Base-by-base conservation (phyloP, 2,329 filamentous ascomycete species). In the Pseudogymnoascus sp. region DNA sequence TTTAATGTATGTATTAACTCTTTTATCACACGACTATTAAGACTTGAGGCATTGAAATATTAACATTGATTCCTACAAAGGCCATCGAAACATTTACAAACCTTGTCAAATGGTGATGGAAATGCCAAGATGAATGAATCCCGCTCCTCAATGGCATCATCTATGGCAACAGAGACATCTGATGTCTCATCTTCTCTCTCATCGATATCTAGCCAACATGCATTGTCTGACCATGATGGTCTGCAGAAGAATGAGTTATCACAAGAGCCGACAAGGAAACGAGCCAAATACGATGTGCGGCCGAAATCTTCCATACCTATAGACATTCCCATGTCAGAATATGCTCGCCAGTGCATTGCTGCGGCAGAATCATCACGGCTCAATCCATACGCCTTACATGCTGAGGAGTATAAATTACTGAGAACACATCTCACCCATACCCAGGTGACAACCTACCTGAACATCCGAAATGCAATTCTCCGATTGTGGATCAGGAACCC, bases 381-480 rank as follows among this genome's bases (percentile, higher is more conserved):
- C 1, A 93, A 93, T 68, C 93, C 95, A 0, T 97, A 95, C 75
- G 87, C 89, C 10, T 78, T 99, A 40, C 92, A 97, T 75, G 82
- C 84, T 26, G 88, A 90, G 66, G 95, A 99, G 75, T 93, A 97
- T 72, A 79, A 83, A 64, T 81, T 96, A 65, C 78, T 99, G 42
- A 85, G 90, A 66, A 82, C 90, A 66, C 88, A 96, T 70, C 86
- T 99, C 69, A 96, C 89, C 72, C 88, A 91, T 70, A 82, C 88
- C 33, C 95, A 99, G 75, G 91, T 97, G 68, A 97, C 93, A 2
- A 90, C 91, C 11, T 99, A 99, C 76, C 80, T 99, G 62, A 97
- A 97, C 74, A 95, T 99, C 66, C 85, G 95, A 69, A 99, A 99
- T 74, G 90, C 91, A 15, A 96, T 99, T 64, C 79, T 99, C 62